Conservation (phyloP, 139 green algal genomes). For the Nannochloris sp. region DNA sequence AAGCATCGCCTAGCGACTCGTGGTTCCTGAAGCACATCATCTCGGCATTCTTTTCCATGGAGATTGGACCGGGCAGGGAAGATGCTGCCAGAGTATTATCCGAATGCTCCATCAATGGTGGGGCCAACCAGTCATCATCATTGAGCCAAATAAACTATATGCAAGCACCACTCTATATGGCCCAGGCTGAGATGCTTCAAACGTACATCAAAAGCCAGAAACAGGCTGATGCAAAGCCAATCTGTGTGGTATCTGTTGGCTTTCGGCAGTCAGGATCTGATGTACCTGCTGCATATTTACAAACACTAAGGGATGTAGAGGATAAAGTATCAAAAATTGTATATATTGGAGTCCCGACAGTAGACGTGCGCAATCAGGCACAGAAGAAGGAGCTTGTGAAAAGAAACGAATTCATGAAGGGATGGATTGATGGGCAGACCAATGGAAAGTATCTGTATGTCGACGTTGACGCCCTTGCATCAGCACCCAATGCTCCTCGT, state of each 20-base stretch:
- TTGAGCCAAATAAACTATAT: constrained; percentile 7
- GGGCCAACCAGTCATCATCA: neutral
- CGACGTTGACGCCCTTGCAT: constrained; percentile 3
- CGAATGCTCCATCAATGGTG: neutral
- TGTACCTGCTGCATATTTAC: constrained; percentile 2
- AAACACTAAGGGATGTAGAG: neutral
- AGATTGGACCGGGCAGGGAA: constrained; percentile 1
- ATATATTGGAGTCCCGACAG: constrained; percentile 6
- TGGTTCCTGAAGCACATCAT: neutral
- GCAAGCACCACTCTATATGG: constrained; percentile 4
- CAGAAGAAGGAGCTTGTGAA: neutral
- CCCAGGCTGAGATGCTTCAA: constrained; percentile 1
- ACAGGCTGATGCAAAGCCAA: neutral
- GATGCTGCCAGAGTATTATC: constrained; percentile 5
- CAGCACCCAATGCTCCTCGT: neutral
- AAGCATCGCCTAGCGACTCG: constrained; percentile 2
- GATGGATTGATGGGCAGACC: constrained; percentile 7
- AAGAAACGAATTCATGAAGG: constrained; percentile 7
- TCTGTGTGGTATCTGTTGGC: constrained; percentile 4
- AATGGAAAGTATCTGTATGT: constrained; percentile 5
- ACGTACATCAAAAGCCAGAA: constrained; percentile 1
- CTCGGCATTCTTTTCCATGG: constrained; percentile 5
- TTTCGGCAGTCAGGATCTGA: constrained; percentile 7
- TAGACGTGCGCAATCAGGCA: neutral
- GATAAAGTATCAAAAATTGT: neutral